These are phyloP conservation scores for Nicotiana attenuata DNA, from an alignment of 257 asterid species.

Conservation along the genomic window DNA sequence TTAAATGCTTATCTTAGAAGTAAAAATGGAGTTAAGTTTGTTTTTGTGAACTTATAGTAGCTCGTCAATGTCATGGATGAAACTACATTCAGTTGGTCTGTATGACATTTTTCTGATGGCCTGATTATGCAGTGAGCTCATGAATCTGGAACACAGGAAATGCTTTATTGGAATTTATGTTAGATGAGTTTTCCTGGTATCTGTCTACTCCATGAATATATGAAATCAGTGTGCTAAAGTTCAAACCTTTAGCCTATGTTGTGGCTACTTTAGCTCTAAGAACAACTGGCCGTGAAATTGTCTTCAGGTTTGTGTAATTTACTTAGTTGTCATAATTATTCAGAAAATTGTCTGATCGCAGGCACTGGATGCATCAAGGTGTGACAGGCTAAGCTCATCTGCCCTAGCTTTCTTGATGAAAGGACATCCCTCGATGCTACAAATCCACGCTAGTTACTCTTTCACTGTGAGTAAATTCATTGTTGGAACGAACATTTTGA, in stretches of 20 bases:
- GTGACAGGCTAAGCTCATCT: slow-evolving; percentile 45
- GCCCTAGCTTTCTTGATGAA: slow-evolving; percentile 41
- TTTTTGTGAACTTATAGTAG: neutral
- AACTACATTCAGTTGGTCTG: neutral
- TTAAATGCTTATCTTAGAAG: neutral
- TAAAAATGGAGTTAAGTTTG: neutral
- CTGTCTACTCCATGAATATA: neutral
- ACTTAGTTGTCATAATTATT: neutral
- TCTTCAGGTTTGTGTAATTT: neutral
- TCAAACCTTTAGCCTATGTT: neutral
- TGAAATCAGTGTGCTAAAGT: neutral
- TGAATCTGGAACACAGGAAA: neutral
- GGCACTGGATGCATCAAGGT: slow-evolving; percentile 71
- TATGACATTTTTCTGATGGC: neutral
- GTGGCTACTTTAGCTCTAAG: neutral
- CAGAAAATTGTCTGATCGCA: slow-evolving; percentile 19
- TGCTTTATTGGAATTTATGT: neutral
- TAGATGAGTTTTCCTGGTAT: neutral
- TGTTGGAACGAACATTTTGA: neutral
- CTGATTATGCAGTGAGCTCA: neutral
- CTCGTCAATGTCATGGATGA: neutral
- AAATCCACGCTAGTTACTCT: slow-evolving; percentile 62
- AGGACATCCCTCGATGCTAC: slow-evolving; percentile 38
- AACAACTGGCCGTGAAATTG: neutral
- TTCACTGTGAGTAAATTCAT: slow-evolving; percentile 44